A percentile compares a stretch with the other conserved stretches of the same genome.
Evolutionary conservation across 73 alveolate species (phyloP).

Genomic region (Uronychia setigera): DNA sequence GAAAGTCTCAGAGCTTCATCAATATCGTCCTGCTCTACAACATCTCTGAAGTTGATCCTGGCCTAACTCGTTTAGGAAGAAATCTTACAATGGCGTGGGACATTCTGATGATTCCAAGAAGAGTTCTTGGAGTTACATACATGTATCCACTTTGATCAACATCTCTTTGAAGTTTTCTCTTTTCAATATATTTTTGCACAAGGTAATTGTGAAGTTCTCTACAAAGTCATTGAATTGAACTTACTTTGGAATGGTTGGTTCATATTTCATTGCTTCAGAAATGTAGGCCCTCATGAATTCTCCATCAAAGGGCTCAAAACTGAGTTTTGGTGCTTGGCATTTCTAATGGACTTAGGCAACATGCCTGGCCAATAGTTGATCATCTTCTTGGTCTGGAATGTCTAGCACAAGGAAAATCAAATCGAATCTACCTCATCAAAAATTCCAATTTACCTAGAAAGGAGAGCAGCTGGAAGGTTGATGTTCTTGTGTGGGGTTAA

Average conservation of each 20-base stretch:
- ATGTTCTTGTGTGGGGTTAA: constrained; percentile 96
- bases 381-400: constrained; percentile 86
- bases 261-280: constrained; percentile 79
- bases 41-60: constrained; percentile 61
- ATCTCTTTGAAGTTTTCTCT: constrained; percentile 81
- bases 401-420: constrained; percentile 94
- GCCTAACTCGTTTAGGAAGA: constrained; percentile 29
- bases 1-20: constrained; percentile 76
- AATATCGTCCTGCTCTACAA: constrained; percentile 65
- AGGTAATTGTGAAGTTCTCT: constrained; percentile 84
- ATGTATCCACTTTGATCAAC: constrained; percentile 81
- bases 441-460: too few species aligned
- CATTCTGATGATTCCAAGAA: constrained; percentile 91
- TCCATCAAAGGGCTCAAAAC: constrained; percentile 57
- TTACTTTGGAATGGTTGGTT: constrained; percentile 79
- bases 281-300: constrained; percentile 85
- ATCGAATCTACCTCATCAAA: too few species aligned
- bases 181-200: constrained; percentile 88
- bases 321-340: constrained; percentile 34
- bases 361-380: constrained; percentile 77
- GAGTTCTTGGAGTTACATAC: constrained; percentile 97
- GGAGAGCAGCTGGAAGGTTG: constrained; percentile 98
- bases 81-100: constrained; percentile 73
- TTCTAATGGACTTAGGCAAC: constrained; percentile 62
- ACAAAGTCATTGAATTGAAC: too few species aligned